Percentiles rank a stretch among this genome's conserved stretches.
Conservation (phyloP, 225 moss, liverwort and hornwort genomes). For the Physcomitrellopsis africana region DNA sequence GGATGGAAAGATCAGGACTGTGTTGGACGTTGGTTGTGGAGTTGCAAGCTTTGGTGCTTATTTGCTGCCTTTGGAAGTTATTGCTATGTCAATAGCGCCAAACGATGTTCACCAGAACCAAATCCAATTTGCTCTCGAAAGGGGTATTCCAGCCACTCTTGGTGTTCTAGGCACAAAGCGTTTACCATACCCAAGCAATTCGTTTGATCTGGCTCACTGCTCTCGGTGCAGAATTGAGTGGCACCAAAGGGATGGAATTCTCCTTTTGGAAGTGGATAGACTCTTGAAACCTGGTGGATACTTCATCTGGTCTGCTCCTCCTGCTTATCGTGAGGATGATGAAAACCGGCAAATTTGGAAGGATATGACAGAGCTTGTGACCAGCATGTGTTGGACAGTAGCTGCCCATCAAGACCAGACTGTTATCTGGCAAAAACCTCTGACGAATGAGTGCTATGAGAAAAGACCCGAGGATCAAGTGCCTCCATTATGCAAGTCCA, state of each 20-base stretch:
- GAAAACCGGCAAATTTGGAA: slow-evolving; percentile 74
- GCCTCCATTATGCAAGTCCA: slow-evolving; percentile 75
- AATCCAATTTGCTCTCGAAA: slow-evolving; percentile 97
- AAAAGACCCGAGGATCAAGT: slow-evolving; percentile 69
- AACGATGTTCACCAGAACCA: slow-evolving; percentile 97
- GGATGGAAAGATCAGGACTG: slow-evolving; percentile 86
- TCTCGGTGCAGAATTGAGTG: slow-evolving; percentile 98
- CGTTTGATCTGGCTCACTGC: slow-evolving; percentile 96
- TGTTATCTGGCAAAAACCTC: slow-evolving; percentile 91
- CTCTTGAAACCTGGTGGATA: slow-evolving; percentile 91
- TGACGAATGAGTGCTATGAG: slow-evolving; percentile 88
- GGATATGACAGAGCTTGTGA: slow-evolving; percentile 83
- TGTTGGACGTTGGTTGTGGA: slow-evolving; percentile 96
- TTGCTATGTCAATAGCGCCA: slow-evolving; percentile 96
- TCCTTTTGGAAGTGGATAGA: slow-evolving; percentile 96
- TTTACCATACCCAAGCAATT: slow-evolving; percentile 91
- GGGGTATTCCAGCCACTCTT: slow-evolving; percentile 95
- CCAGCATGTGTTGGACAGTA: slow-evolving; percentile 91
- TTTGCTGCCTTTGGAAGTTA: slow-evolving; percentile 75
- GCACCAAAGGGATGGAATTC: slow-evolving; percentile 90
- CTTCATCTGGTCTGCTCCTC: slow-evolving; percentile 98
- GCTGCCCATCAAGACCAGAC: slow-evolving; percentile 93
- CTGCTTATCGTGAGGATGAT: slow-evolving; percentile 79
- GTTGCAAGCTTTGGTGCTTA: slow-evolving; percentile 98
- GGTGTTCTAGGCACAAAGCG: slow-evolving; percentile 95